Conservation (phyloP, 208 protist genomes). For the Herpetomonas muscarum region DNA sequence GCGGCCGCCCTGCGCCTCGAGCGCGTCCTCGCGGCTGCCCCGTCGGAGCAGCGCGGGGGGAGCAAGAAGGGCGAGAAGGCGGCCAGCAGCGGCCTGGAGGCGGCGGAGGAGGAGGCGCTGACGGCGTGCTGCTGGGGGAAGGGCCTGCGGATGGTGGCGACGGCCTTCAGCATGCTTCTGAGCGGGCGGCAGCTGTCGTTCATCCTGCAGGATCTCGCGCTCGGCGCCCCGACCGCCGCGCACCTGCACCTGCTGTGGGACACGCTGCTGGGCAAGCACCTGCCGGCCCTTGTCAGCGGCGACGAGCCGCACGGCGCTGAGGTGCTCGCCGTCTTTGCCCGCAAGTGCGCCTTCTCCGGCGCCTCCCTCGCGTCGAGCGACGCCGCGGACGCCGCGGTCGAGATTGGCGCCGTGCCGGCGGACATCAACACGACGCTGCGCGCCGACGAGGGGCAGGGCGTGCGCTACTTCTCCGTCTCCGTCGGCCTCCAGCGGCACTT, state of each 20-base stretch:
- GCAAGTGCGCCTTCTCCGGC: constrained; percentile 67
- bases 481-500: constrained; percentile 45
- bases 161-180: constrained; percentile 35
- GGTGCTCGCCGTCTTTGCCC: constrained; percentile 53
- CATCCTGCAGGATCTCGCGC: constrained; percentile 77
- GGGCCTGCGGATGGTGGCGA: constrained; percentile 40
- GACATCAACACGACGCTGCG: constrained; percentile 48
- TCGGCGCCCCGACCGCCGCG: constrained; percentile 62
- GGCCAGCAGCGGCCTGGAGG: constrained; percentile 13
- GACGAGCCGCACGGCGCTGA: constrained; percentile 15
- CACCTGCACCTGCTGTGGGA: constrained; percentile 72
- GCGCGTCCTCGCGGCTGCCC: background rate
- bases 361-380: background rate
- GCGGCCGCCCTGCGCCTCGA: constrained; percentile 4
- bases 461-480: constrained; percentile 54
- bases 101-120: background rate
- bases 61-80: constrained; percentile 1
- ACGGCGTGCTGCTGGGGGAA: constrained; percentile 57
- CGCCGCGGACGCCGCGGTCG: constrained; percentile 2
- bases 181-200: constrained; percentile 37
- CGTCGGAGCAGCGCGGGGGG: background rate
- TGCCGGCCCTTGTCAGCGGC: constrained; percentile 25
- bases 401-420: constrained; percentile 31
- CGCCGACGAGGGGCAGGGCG: constrained; percentile 39
- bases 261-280: constrained; percentile 31